These are phyloP conservation scores for Centrapalus pauciflorus DNA, from an alignment of 129 eudicot genomes.

Conservation along the genomic window DNA sequence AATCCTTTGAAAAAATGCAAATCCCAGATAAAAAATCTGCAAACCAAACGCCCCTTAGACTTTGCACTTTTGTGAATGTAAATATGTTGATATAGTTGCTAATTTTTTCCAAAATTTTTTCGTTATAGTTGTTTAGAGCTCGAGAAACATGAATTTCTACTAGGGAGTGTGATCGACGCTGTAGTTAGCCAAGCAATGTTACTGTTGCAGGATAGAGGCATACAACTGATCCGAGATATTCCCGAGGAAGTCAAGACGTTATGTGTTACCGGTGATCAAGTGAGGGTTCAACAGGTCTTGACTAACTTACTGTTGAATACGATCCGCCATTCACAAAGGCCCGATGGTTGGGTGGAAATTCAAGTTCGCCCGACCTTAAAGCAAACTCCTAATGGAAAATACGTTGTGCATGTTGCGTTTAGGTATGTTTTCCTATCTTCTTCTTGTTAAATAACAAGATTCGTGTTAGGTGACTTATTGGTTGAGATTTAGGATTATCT, in stretches of 20 bases:
- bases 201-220: slow-evolving; percentile 58
- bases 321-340: slow-evolving; percentile 66
- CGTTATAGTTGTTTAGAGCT: slow-evolving; percentile 59
- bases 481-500: no score
- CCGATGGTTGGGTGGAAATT: slow-evolving; percentile 80
- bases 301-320: slow-evolving; percentile 68
- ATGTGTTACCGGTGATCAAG: slow-evolving; percentile 66
- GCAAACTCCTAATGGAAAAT: slow-evolving; percentile 45
- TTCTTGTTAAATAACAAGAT: not conserved
- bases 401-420: slow-evolving; percentile 50
- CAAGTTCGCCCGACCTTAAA: slow-evolving; percentile 62
- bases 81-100: not conserved
- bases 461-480: not conserved
- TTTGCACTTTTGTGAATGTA: no score
- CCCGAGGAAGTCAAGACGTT: slow-evolving; percentile 72
- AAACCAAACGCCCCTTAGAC: no score
- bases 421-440: slow-evolving; percentile 38
- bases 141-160: slow-evolving; percentile 60
- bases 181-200: slow-evolving; percentile 86
- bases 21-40: no score
- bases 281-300: slow-evolving; percentile 73
- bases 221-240: slow-evolving; percentile 77
- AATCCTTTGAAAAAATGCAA: no score
- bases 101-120: slow-evolving; percentile 5
- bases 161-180: slow-evolving; percentile 74